Percentiles rank a stretch among this genome's conserved stretches.
phyloP scores from a whole-genome alignment of 257 asterid genomes.

The Echium plantagineum region DNA sequence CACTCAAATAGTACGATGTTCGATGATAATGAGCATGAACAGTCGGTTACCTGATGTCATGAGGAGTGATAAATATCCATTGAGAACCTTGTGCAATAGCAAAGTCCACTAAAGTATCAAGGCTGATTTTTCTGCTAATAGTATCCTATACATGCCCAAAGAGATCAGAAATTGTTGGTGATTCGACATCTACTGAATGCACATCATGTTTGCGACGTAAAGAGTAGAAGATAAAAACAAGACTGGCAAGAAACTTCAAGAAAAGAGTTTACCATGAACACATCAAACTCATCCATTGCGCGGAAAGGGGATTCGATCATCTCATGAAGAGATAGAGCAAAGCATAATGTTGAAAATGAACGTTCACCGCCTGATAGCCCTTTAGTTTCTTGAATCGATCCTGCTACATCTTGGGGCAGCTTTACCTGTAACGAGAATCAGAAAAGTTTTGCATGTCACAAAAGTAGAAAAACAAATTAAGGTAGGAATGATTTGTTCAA shows the following conservation, averaged over 20 bases:
- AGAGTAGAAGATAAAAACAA: neutral
- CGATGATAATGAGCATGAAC: neutral
- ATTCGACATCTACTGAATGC: no score
- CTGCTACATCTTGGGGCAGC: conserved; percentile 94
- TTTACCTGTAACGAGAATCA: conserved; percentile 36
- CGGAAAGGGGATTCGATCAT: conserved; percentile 99
- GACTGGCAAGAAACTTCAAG: conserved; percentile 1
- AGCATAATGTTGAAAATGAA: conserved; percentile 90
- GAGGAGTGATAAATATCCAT: conserved; percentile 95
- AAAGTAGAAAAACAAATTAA: no score
- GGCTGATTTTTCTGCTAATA: conserved; percentile 94
- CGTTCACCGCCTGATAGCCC: conserved; percentile 99
- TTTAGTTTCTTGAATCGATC: conserved; percentile 65
- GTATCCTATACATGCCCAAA: conserved; percentile 77
- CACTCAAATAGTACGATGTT: no score
- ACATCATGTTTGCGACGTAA: no score
- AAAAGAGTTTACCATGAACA: conserved; percentile 58
- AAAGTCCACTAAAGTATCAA: conserved; percentile 78
- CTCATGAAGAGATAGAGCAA: conserved; percentile 93
- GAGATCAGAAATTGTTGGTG: neutral
- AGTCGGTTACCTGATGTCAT: conserved; percentile 63
- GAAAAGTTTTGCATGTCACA: no score
- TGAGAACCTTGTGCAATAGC: conserved; percentile 89
- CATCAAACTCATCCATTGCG: no score
- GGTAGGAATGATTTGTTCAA: neutral